These are phyloP conservation scores for Tephrocybe rancida DNA, from an alignment of 768 basidiomycete species.

Conservation along the genomic window DNA sequence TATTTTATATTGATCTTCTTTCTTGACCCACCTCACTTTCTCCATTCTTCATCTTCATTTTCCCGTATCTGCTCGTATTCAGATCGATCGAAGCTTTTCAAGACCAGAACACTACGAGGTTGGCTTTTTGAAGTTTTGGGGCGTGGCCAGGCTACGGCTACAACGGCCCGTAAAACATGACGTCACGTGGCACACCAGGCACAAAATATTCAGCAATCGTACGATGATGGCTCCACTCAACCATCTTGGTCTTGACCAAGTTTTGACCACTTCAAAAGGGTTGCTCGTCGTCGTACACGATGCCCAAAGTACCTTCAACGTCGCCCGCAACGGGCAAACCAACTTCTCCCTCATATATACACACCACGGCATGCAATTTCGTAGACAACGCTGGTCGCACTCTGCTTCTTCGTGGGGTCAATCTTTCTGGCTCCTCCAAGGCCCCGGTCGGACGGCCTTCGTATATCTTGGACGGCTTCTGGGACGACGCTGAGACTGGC, in stretches of 20 bases:
- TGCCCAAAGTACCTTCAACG: slow-evolving; percentile 57
- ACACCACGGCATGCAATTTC: slow-evolving; percentile 69
- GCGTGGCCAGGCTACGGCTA: no score
- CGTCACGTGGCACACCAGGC: slow-evolving; percentile 11
- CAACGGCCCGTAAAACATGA: no score
- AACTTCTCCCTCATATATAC: slow-evolving; percentile 53
- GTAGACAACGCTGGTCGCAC: slow-evolving; percentile 77
- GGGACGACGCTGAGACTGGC: slow-evolving; percentile 75
- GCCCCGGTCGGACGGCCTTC: slow-evolving; percentile 75
- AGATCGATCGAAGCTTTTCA: no score
- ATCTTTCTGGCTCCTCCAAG: slow-evolving; percentile 89
- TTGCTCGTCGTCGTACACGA: slow-evolving; percentile 23
- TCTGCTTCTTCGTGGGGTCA: slow-evolving; percentile 89
- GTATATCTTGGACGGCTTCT: slow-evolving; percentile 72
- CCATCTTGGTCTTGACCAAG: not conserved
- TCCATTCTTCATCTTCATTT: no score
- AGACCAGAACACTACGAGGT: no score
- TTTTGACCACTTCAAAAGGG: not conserved
- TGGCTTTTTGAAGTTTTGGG: no score
- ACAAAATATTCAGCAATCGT: slow-evolving; percentile 7
- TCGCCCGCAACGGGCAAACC: slow-evolving; percentile 61
- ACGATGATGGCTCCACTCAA: slow-evolving; percentile 4
- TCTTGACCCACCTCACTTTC: no score
- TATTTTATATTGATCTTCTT: no score
- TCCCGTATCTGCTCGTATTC: no score